Evolutionary conservation across 192 early-diverging fungal genomes (phyloP).

Genomic region (Coemansia aciculifera): DNA sequence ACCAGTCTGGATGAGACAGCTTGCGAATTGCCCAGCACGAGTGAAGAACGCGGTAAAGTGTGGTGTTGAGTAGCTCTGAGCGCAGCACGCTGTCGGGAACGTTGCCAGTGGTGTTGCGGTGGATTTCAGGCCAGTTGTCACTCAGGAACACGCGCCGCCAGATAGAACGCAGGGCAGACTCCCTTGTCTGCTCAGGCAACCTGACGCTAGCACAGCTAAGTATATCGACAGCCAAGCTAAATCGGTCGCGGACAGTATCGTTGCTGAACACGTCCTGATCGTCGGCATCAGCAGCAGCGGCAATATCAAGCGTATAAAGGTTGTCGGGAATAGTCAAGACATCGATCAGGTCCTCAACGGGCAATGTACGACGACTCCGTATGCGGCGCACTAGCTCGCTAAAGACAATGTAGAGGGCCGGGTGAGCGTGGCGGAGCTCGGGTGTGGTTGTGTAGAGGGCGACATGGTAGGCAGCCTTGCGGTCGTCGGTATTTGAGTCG

Average conservation of each 20-base stretch:
- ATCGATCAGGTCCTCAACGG: constrained; percentile 37
- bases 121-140: constrained; percentile 38
- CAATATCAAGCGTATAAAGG: neutral
- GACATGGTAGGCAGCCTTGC: constrained; percentile 27
- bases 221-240: constrained; percentile 37
- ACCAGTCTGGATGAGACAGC: constrained; percentile 38
- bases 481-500: constrained; percentile 8
- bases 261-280: constrained; percentile 6
- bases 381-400: constrained; percentile 24
- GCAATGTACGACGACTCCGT: constrained; percentile 22
- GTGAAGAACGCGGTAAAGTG: constrained; percentile 29
- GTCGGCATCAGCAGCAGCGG: neutral
- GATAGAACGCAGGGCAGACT: constrained; percentile 31
- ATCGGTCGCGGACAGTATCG: constrained; percentile 22
- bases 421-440: constrained; percentile 30
- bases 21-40: constrained; percentile 27
- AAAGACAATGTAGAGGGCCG: constrained; percentile 39
- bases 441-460: constrained; percentile 42
- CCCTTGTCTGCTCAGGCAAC: constrained; percentile 23
- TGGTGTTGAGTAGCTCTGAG: constrained; percentile 21
- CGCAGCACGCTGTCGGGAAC: constrained; percentile 33
- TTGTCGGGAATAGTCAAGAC: constrained; percentile 35
- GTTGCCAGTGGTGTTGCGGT: constrained; percentile 9
- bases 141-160: constrained; percentile 49
- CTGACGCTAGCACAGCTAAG: constrained; percentile 34